Percentiles rank a stretch among this genome's conserved stretches.
Conservation (phyloP, 2,329 filamentous ascomycete genomes). For the Neoarthrinium moseri region DNA sequence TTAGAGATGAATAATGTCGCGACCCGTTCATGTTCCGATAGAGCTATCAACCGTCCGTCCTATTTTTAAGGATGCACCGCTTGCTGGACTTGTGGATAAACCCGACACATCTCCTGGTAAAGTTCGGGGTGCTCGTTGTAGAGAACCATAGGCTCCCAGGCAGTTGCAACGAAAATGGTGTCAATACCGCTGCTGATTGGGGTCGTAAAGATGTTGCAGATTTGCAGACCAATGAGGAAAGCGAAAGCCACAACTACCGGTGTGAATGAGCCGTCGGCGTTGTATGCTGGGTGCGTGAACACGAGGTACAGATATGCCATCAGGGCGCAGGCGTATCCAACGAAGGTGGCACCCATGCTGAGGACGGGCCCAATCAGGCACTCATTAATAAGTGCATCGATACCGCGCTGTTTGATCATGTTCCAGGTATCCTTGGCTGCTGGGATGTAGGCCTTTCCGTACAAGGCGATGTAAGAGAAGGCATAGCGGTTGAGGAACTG, state of each 20-base stretch:
- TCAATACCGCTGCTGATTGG: constrained; percentile 87
- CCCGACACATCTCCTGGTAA: constrained; percentile 72
- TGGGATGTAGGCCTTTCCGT: constrained; percentile 83
- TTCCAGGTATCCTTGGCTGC: constrained; percentile 71
- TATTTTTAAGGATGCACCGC: constrained; percentile 62
- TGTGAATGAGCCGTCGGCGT: constrained; percentile 65
- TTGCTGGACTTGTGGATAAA: constrained; percentile 82
- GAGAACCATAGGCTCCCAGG: constrained; percentile 71
- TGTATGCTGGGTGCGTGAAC: constrained; percentile 80
- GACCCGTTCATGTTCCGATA: neutral
- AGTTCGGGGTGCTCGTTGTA: constrained; percentile 79
- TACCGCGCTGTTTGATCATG: constrained; percentile 88
- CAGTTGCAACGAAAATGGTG: constrained; percentile 82
- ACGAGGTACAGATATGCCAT: constrained; percentile 84
- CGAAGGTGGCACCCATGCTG: constrained; percentile 61
- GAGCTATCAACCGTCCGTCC: neutral
- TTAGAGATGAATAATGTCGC: no score
- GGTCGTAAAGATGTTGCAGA: constrained; percentile 85
- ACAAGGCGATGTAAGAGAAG: constrained; percentile 89
- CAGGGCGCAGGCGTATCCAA: constrained; percentile 79
- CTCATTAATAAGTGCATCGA: constrained; percentile 88
- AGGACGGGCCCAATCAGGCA: constrained; percentile 74
- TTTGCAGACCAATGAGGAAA: constrained; percentile 87
- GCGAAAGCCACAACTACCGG: constrained; percentile 54
- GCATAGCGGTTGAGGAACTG: constrained; percentile 90